Evolutionary conservation across 2,329 filamentous ascomycete genomes (phyloP).

Genomic region (Nemania sp.): DNA sequence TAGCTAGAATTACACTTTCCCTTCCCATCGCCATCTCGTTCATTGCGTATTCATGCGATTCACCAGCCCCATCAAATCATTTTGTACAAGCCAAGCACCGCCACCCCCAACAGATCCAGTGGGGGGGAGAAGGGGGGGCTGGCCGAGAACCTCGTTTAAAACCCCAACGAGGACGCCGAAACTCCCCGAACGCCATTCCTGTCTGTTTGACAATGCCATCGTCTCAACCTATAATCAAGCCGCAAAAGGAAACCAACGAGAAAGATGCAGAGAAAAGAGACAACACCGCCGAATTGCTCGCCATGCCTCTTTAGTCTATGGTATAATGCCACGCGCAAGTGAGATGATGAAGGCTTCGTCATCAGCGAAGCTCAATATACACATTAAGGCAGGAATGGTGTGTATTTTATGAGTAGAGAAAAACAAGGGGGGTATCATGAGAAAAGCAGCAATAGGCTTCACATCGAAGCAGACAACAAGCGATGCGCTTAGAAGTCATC

Average conservation of each 20-base stretch:
- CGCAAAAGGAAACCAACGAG: slow-evolving; percentile 18
- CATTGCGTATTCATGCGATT: slow-evolving; percentile 23
- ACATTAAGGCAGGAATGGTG: slow-evolving; percentile 17
- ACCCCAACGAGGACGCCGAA: slow-evolving; percentile 22
- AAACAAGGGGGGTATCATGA: slow-evolving; percentile 36
- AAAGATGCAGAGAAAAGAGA: slow-evolving; percentile 24
- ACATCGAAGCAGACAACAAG: slow-evolving; percentile 33
- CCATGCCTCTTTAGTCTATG: slow-evolving; percentile 38
- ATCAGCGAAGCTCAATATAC: slow-evolving; percentile 31
- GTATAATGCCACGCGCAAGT: slow-evolving; percentile 31
- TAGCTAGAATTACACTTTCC: slow-evolving; percentile 26
- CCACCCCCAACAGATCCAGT: slow-evolving; percentile 12
- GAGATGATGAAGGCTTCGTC: slow-evolving; percentile 11
- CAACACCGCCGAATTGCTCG: slow-evolving; percentile 30
- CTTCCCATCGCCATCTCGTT: slow-evolving; percentile 3
- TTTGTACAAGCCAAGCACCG: neutral
- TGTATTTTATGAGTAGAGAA: slow-evolving; percentile 1
- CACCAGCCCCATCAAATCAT: slow-evolving; percentile 8
- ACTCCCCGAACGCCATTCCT: slow-evolving; percentile 30
- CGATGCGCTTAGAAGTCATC: slow-evolving; percentile 85
- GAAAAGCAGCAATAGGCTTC: slow-evolving; percentile 13
- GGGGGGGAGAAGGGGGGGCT: neutral
- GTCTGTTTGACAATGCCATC: slow-evolving; percentile 9
- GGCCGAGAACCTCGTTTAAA: slow-evolving; percentile 8
- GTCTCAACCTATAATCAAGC: slow-evolving; percentile 13